These are phyloP conservation scores for Colletotrichum chlorophyti DNA, from an alignment of 2,329 filamentous ascomycete species.

Conservation along the genomic window DNA sequence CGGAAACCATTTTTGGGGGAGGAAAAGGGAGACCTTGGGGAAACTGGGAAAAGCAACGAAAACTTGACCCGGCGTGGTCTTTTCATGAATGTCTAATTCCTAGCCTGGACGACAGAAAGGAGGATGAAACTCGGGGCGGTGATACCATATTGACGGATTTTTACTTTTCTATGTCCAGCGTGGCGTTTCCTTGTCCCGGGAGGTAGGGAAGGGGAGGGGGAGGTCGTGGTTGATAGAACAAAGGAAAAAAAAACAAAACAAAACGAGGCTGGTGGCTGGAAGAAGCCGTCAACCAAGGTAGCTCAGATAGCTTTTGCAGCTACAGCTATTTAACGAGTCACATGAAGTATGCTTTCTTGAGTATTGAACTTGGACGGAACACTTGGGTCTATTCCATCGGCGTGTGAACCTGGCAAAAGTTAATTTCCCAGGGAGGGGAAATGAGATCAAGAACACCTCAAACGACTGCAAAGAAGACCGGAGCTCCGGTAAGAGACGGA, in stretches of 20 bases:
- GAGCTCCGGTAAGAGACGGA: too few relatives aligned
- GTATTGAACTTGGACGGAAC: background rate
- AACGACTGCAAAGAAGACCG: too few relatives aligned
- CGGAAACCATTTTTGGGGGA: background rate
- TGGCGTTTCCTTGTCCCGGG: constrained; percentile 25
- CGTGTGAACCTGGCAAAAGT: too few relatives aligned
- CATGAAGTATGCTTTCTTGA: background rate
- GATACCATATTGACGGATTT: constrained; percentile 28
- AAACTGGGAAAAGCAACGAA: too few relatives aligned
- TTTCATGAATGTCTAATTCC: constrained; percentile 30
- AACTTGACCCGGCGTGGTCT: constrained; percentile 24
- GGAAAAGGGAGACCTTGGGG: too few relatives aligned
- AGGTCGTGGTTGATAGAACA: too few relatives aligned
- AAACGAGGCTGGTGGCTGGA: background rate
- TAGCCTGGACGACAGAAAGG: constrained; percentile 1
- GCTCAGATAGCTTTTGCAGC: constrained; percentile 15
- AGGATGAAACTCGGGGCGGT: constrained; percentile 26
- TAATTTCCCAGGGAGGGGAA: too few relatives aligned
- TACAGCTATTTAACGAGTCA: constrained; percentile 23
- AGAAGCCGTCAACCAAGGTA: background rate
- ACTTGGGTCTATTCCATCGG: too few relatives aligned
- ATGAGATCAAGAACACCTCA: too few relatives aligned
- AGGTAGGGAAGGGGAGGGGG: background rate
- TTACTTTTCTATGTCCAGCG: constrained; percentile 25
- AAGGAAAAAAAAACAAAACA: constrained; percentile 6